A percentile compares a stretch with the other conserved stretches of the same genome.
Evolutionary conservation across 1,284 basidiomycete species (phyloP).

Genomic region (Termitomyces sp.): DNA sequence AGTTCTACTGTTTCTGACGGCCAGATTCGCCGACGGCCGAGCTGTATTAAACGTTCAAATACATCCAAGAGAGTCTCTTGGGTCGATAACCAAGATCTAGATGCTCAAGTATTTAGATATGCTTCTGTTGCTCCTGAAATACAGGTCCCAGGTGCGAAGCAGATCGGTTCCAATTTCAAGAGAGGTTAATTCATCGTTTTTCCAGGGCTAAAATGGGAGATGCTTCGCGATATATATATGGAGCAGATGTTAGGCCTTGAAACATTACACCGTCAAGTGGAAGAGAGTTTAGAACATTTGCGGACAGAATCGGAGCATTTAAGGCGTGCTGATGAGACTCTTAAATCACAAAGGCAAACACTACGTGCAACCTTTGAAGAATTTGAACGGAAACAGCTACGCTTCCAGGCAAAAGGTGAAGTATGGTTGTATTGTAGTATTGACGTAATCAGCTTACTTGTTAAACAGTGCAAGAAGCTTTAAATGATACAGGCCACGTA

Average conservation of each 20-base stretch:
- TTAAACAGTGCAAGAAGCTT: slow-evolving; percentile 46
- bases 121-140: slow-evolving; percentile 47
- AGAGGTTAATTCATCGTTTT: neutral
- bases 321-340: slow-evolving; percentile 46
- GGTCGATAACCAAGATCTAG: slow-evolving; percentile 61
- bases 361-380: slow-evolving; percentile 47
- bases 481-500: slow-evolving; percentile 49
- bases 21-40: slow-evolving; percentile 44
- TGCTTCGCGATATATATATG: slow-evolving; percentile 48
- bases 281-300: slow-evolving; percentile 47
- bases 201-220: slow-evolving; percentile 51
- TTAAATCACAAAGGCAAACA: slow-evolving; percentile 48
- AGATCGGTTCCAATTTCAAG: neutral
- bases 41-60: slow-evolving; percentile 59
- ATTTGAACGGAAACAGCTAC: slow-evolving; percentile 50
- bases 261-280: slow-evolving; percentile 48
- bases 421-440: slow-evolving; percentile 7
- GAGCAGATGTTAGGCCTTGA: slow-evolving; percentile 57
- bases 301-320: slow-evolving; percentile 53
- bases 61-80: slow-evolving; percentile 65
- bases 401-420: slow-evolving; percentile 55
- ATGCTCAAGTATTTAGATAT: slow-evolving; percentile 51
- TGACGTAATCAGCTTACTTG: neutral
- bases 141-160: slow-evolving; percentile 44
- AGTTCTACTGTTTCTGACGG: slow-evolving; percentile 1